Conservation (phyloP, 441 rosid species). For the Dalechampia spathulata region DNA sequence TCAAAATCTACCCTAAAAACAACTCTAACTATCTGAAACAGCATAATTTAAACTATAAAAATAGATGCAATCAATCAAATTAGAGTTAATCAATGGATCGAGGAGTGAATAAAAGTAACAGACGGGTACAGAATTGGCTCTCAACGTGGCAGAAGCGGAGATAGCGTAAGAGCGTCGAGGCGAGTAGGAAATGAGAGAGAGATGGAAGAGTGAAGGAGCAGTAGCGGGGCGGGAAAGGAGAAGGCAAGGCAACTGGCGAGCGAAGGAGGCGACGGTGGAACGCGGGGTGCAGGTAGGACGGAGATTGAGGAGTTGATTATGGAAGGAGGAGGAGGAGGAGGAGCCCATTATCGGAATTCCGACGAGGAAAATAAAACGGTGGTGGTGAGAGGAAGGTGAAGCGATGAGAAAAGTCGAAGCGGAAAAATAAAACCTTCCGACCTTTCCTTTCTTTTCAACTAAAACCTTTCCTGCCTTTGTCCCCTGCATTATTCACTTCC, state of each 20-base stretch:
- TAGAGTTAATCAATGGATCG: background rate
- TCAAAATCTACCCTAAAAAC: too few relatives aligned
- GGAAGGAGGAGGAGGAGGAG: constrained; percentile 25
- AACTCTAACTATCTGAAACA: too few relatives aligned
- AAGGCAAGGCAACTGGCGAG: constrained; percentile 27
- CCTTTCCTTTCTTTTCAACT: too few relatives aligned
- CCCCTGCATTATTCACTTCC: too few relatives aligned
- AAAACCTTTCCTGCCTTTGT: too few relatives aligned
- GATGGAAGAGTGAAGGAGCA: constrained; percentile 11
- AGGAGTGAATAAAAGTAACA: constrained; percentile 9
- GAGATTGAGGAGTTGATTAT: constrained; percentile 15
- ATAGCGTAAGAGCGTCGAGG: constrained; percentile 29
- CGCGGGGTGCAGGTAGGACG: constrained; percentile 28
- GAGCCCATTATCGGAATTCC: too few relatives aligned
- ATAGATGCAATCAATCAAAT: background rate
- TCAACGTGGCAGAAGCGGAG: constrained; percentile 36
- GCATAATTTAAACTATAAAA: background rate
- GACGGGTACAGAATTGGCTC: constrained; percentile 49
- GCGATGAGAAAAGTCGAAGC: too few relatives aligned
- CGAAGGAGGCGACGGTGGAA: constrained; percentile 12
- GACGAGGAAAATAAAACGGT: too few relatives aligned
- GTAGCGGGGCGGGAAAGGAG: constrained; percentile 15
- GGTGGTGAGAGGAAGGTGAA: too few relatives aligned
- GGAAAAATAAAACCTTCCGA: too few relatives aligned
- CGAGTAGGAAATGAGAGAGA: constrained; percentile 19